A percentile compares a stretch with the other conserved stretches of the same genome.
These are phyloP conservation scores for Nakazawaea peltata DNA, from an alignment of 805 yeast genomes.

Conservation along the genomic window DNA sequence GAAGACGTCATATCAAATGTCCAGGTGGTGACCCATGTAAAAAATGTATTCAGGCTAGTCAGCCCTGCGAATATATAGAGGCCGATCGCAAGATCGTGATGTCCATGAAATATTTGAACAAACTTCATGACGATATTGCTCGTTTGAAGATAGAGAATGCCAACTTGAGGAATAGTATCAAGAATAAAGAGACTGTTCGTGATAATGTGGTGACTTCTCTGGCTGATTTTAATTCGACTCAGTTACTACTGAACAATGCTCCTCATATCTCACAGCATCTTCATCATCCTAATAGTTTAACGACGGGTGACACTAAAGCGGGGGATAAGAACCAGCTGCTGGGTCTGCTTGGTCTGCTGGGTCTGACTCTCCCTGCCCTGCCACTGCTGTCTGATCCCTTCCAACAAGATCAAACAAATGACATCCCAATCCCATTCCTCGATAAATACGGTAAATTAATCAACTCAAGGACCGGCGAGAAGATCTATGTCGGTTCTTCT, in stretches of 20 bases:
- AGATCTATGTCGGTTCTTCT: constrained; percentile 71
- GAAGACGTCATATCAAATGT: constrained; percentile 67
- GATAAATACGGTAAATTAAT: constrained; percentile 66
- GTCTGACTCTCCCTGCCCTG: background rate
- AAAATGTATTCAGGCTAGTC: constrained; percentile 47
- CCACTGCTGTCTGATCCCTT: background rate
- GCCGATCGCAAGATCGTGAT: constrained; percentile 68
- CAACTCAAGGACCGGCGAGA: constrained; percentile 69
- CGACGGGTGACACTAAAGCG: background rate
- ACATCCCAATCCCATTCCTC: constrained; percentile 62
- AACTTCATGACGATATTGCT: constrained; percentile 61
- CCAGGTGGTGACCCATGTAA: constrained; percentile 73
- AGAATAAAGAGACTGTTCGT: constrained; percentile 12
- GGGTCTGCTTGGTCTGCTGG: background rate
- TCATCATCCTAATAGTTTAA: background rate
- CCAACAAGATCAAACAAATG: constrained; percentile 20
- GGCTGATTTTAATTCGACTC: background rate
- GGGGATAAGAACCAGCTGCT: no score
- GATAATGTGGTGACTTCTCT: background rate
- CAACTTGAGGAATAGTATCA: constrained; percentile 36
- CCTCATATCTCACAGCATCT: constrained; percentile 2
- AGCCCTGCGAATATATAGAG: constrained; percentile 62
- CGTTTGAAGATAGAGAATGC: constrained; percentile 61
- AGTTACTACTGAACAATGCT: background rate
- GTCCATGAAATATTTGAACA: constrained; percentile 60